Conservation (phyloP, 2,329 filamentous ascomycete genomes). For the Mycosphaerella sp. region DNA sequence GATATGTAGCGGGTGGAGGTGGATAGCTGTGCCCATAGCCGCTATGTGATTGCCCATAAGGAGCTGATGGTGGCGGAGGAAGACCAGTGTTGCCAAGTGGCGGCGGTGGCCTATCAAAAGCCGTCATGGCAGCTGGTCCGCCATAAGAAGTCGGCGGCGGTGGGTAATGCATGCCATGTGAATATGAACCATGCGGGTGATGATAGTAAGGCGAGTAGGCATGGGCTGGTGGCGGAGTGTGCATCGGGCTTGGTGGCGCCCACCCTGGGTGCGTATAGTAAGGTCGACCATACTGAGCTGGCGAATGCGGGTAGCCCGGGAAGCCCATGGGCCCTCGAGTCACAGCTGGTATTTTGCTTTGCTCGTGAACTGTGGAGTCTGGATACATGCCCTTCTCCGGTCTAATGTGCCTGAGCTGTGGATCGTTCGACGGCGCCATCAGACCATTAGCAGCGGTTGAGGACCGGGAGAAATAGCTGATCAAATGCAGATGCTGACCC, state of each 20-base stretch:
- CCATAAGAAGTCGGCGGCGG: constrained; percentile 26
- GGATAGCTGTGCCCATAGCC: constrained; percentile 23
- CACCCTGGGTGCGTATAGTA: constrained; percentile 28
- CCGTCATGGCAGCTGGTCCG: constrained; percentile 26
- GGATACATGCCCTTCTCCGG: constrained; percentile 95
- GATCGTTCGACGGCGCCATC: constrained; percentile 74
- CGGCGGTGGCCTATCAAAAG: constrained; percentile 38
- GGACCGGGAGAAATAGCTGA: constrained; percentile 89
- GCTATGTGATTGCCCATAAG: constrained; percentile 29
- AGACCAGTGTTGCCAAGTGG: constrained; percentile 33
- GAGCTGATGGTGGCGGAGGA: constrained; percentile 35
- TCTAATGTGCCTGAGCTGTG: constrained; percentile 70
- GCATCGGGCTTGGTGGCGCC: constrained; percentile 41
- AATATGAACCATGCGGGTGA: constrained; percentile 27
- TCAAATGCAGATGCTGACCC: constrained; percentile 89
- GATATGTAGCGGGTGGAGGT: constrained; percentile 23
- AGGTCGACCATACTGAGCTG: constrained; percentile 37
- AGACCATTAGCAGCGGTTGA: constrained; percentile 66
- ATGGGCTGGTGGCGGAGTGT: constrained; percentile 35
- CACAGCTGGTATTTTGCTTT: constrained; percentile 70
- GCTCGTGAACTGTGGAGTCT: constrained; percentile 85
- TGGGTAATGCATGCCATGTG: constrained; percentile 33
- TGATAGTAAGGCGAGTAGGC: constrained; percentile 34
- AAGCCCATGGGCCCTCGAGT: constrained; percentile 65
- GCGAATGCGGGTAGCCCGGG: constrained; percentile 50